A percentile compares a stretch with the other conserved stretches of the same genome.
Evolutionary conservation across 495 filamentous ascomycete genomes (phyloP).

Genomic region (Chaetomidium leptoderma): DNA sequence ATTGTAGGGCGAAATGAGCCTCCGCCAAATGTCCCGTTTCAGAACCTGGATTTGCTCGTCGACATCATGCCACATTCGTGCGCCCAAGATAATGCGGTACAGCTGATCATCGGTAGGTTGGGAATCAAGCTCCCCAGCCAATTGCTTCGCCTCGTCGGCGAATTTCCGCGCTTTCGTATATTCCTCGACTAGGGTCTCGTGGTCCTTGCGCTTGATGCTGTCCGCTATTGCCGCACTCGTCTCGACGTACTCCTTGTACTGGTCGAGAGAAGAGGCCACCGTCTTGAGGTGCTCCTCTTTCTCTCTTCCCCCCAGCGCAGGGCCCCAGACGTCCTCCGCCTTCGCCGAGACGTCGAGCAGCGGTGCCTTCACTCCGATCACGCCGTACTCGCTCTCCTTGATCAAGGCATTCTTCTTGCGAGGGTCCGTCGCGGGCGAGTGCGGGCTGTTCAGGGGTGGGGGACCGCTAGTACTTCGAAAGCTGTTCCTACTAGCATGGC

Average conservation of each 20-base stretch:
- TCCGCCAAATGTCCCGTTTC: constrained; percentile 83
- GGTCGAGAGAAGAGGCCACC: constrained; percentile 67
- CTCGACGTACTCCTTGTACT: constrained; percentile 74
- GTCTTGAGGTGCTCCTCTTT: constrained; percentile 80
- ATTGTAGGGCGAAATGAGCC: constrained; percentile 56
- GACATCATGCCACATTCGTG: constrained; percentile 92
- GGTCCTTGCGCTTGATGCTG: constrained; percentile 82
- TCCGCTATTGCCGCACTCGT: constrained; percentile 72
- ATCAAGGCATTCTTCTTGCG: constrained; percentile 82
- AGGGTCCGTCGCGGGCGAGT: constrained; percentile 40
- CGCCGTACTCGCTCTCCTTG: constrained; percentile 93
- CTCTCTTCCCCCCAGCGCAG: constrained; percentile 85
- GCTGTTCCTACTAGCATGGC: constrained; percentile 59
- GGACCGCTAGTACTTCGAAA: constrained; percentile 56
- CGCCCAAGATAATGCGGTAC: constrained; percentile 79
- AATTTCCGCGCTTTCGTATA: constrained; percentile 73
- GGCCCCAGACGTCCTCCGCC: constrained; percentile 95
- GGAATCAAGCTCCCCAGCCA: constrained; percentile 53
- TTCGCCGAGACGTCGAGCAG: constrained; percentile 85
- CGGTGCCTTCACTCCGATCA: constrained; percentile 81
- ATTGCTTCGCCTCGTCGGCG: constrained; percentile 64
- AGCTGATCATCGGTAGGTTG: constrained; percentile 63
- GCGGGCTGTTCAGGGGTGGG: constrained; percentile 30
- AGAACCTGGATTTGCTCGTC: constrained; percentile 76
- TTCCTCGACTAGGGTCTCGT: constrained; percentile 80